Evolutionary conservation across 192 early-diverging fungal species (phyloP).

Genomic region (Backusella macrospora): DNA sequence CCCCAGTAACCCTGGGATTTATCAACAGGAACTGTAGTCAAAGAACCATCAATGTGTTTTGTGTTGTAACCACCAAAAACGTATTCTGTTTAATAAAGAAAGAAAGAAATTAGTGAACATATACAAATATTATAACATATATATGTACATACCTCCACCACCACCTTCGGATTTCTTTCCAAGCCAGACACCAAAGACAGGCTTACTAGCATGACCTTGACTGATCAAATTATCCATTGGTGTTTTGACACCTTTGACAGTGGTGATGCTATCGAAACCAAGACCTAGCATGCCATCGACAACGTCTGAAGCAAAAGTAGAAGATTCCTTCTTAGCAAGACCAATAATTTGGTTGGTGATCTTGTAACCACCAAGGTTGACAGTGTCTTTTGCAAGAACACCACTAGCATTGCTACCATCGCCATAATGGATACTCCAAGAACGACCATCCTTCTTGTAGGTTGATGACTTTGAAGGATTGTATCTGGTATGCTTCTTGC

Average conservation of each 20-base stretch:
- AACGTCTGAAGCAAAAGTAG: slow-evolving; percentile 16
- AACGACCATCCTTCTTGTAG: slow-evolving; percentile 52
- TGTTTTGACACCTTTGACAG: slow-evolving; percentile 37
- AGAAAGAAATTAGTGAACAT: not conserved
- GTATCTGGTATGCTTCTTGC: slow-evolving; percentile 47
- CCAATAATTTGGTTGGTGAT: slow-evolving; percentile 41
- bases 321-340: slow-evolving; percentile 30
- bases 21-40: slow-evolving; percentile 21
- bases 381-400: slow-evolving; percentile 30
- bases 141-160: slow-evolving; percentile 20
- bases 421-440: slow-evolving; percentile 58
- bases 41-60: not conserved
- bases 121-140: too few species aligned
- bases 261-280: slow-evolving; percentile 36
- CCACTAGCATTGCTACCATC: slow-evolving; percentile 42
- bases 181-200: slow-evolving; percentile 74
- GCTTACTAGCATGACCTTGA: slow-evolving; percentile 58
- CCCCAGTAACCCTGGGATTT: slow-evolving; percentile 19
- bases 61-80: slow-evolving; percentile 24
- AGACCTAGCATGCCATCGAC: slow-evolving; percentile 39
- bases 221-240: slow-evolving; percentile 57
- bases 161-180: slow-evolving; percentile 48
- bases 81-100: not conserved
- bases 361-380: slow-evolving; percentile 33
- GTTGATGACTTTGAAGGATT: slow-evolving; percentile 55